These are phyloP conservation scores for Phascolomyces articulosus DNA, from an alignment of 371 early-diverging fungal species.

Conservation along the genomic window DNA sequence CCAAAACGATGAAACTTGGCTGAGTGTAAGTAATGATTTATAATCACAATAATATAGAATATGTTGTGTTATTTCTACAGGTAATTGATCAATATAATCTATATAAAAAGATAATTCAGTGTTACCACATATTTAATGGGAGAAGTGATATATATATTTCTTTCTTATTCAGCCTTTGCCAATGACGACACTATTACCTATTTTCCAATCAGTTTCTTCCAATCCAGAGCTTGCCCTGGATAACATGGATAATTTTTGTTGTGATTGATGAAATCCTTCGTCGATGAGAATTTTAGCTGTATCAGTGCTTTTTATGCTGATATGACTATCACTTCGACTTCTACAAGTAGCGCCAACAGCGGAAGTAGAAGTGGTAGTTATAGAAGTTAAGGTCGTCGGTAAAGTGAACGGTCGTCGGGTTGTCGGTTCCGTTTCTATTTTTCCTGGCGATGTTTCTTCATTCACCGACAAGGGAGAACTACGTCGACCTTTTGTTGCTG, in stretches of 20 bases:
- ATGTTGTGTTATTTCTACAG: constrained; percentile 19
- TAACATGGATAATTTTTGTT: constrained; percentile 14
- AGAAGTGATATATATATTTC: no score
- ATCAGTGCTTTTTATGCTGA: constrained; percentile 1
- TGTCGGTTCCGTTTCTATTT: constrained; percentile 3
- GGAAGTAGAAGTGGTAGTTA: no score
- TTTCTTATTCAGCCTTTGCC: no score
- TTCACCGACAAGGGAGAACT: not conserved
- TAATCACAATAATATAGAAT: constrained; percentile 22
- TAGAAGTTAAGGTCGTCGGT: not conserved
- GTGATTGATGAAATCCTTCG: constrained; percentile 26
- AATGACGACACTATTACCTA: constrained; percentile 6
- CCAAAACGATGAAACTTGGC: constrained; percentile 18
- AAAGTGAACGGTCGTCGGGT: not conserved
- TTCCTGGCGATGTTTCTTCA: not conserved
- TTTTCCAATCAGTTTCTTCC: constrained; percentile 9
- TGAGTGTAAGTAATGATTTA: constrained; percentile 14
- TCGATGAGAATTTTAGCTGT: constrained; percentile 14
- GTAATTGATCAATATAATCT: constrained; percentile 11
- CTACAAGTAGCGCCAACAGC: not conserved
- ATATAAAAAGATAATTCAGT: not conserved
- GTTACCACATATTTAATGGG: not conserved
- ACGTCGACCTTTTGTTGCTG: not conserved
- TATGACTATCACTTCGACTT: not conserved
- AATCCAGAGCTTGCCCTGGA: not conserved